Conservation (phyloP, 345 rosid genomes). For the Gossypium raimondii region DNA sequence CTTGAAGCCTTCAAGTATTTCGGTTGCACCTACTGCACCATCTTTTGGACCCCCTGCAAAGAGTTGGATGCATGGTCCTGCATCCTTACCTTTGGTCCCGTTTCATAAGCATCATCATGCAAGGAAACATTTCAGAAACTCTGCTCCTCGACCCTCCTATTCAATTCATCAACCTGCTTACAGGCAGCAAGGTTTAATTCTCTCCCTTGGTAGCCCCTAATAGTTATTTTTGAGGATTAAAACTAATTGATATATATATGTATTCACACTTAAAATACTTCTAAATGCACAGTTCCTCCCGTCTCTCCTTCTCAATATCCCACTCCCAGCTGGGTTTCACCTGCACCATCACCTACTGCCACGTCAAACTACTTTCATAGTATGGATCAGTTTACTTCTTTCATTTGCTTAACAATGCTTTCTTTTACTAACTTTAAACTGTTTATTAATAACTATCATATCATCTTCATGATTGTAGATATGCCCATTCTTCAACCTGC, state of each 20-base stretch:
- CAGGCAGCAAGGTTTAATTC: conserved; percentile 28
- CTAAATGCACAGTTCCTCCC: conserved; percentile 30
- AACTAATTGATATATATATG: background rate
- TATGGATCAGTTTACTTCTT: conserved; percentile 23
- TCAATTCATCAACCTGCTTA: conserved; percentile 22
- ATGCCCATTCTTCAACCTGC: conserved; percentile 39
- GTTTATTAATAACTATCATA: conserved; percentile 9
- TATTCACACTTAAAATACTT: background rate
- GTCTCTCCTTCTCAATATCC: conserved; percentile 31
- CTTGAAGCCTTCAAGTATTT: conserved; percentile 42
- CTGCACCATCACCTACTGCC: conserved; percentile 28
- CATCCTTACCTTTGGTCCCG: conserved; percentile 30
- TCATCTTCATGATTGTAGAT: conserved; percentile 17
- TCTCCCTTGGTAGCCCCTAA: background rate
- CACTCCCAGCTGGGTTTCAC: conserved; percentile 29
- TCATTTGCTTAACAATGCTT: conserved; percentile 11
- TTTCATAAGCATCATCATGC: conserved; percentile 29
- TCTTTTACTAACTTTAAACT: conserved; percentile 5
- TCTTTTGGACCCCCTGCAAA: conserved; percentile 24
- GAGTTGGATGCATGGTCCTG: conserved; percentile 27
- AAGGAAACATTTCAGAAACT: conserved; percentile 23
- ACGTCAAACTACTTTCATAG: conserved; percentile 23
- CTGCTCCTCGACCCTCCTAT: conserved; percentile 29
- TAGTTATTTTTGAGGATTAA: conserved; percentile 4
- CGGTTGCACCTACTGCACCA: conserved; percentile 42